Evolutionary conservation across 257 asterid species (phyloP), one percentile per base, ranked within the genome.

Genomic region (Nicotiana knightiana): DNA sequence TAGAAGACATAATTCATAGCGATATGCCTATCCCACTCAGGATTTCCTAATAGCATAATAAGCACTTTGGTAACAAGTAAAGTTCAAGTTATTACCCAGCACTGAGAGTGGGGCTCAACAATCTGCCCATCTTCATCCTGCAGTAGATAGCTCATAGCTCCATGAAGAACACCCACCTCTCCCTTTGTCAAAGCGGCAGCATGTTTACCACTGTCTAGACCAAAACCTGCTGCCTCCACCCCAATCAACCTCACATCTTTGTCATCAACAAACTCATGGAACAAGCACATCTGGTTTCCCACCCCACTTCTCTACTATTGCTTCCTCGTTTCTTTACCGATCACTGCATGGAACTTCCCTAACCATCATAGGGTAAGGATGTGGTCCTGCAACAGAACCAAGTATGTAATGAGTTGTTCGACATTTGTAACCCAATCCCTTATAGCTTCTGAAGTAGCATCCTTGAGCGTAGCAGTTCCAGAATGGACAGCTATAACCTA

Each of bases 91-190:
- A 67, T 81, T 93, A 94, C 99, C 99, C 98, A 16, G 97, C 98
- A 84, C 97, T 94, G 7, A 94, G 99, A 96, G 89, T 96, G 98
- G 51, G 99, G 99, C 91, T 93, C 99, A 51, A 91, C 54, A 39
- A 96, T 96, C 85, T 96, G 98, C 68, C 97, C 99, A 79, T 96
- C 99, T 10, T 90, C 97, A 86, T 96, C 99, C 86, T 96, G 99
- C 88, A 96, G 81, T 88, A 96, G 82, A 85, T 96, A 96, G 85
- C 99, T 96, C 98, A 96, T 93, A 76, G 99, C 98, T 83, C 99
- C 99, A 63, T 96, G 98, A 68, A 94, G 64, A 30, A 96, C 98
- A 48, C 99, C 97, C 32, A 96, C 90, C 86, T 96, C 98, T 77
- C 99, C 99, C 85, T 88, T 91, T 16, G 97, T 90, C 88, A 96